A percentile compares a stretch with the other conserved stretches of the same genome.
Evolutionary conservation across 1,139 yeast species (phyloP).

Genomic region (Blastobotrys ciferrii): DNA sequence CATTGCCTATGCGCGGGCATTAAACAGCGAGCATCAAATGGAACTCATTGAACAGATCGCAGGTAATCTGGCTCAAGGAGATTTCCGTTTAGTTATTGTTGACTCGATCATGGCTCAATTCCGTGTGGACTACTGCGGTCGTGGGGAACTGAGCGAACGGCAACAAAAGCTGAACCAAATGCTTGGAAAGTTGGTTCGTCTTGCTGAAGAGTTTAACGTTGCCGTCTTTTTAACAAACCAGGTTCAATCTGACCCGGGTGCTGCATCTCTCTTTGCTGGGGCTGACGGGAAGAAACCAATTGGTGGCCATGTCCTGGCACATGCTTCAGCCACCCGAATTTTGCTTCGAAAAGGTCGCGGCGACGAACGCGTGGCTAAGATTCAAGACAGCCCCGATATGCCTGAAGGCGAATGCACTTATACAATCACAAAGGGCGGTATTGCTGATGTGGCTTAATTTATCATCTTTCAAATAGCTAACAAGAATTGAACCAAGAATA

Average conservation of each 20-base stretch:
- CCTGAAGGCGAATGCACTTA: slow-evolving; percentile 58
- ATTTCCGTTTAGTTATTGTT: slow-evolving; percentile 46
- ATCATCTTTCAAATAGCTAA: no score
- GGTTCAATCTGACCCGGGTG: slow-evolving; percentile 69
- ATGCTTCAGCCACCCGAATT: slow-evolving; percentile 62
- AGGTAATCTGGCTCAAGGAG: slow-evolving; percentile 49
- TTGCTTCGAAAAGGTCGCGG: slow-evolving; percentile 58
- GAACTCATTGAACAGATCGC: slow-evolving; percentile 56
- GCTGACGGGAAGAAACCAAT: slow-evolving; percentile 66
- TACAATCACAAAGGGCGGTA: slow-evolving; percentile 53
- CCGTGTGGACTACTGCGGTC: slow-evolving; percentile 57
- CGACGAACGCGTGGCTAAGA: slow-evolving; percentile 59
- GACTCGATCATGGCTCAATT: slow-evolving; percentile 65
- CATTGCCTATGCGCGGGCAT: slow-evolving; percentile 56
- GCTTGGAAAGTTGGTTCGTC: slow-evolving; percentile 49
- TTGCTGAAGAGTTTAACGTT: slow-evolving; percentile 58
- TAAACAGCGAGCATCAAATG: slow-evolving; percentile 60
- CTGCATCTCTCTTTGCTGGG: slow-evolving; percentile 60
- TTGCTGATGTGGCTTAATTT: slow-evolving; percentile 43
- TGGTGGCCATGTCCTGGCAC: slow-evolving; percentile 64
- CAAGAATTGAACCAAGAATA: no score
- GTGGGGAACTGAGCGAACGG: slow-evolving; percentile 60
- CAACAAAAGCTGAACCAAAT: slow-evolving; percentile 62
- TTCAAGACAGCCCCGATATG: slow-evolving; percentile 64
- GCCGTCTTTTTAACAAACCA: slow-evolving; percentile 62